Base-by-base conservation (phyloP, 2,329 filamentous ascomycete genomes). In the Neopestalotiopsis sp. region DNA sequence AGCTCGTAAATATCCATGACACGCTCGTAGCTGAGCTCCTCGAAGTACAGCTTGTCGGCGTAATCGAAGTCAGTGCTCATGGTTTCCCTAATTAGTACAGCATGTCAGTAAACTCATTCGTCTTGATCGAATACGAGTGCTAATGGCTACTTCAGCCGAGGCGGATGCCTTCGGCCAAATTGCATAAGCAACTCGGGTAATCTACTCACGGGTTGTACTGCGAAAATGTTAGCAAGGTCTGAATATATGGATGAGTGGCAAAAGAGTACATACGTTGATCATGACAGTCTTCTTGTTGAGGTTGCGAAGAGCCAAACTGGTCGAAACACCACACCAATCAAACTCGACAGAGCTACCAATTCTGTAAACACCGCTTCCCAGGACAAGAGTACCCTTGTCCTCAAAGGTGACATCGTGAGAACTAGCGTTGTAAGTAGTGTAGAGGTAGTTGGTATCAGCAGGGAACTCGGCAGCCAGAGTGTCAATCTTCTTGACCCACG, bases 1-100 rank as follows among this genome's bases (percentile, higher is more conserved):
- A 98, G 88, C 81, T 98, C 96, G 80, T 98, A 98, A 73, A 98
- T 98, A 81, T 99, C 96, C 94, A 98, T 97, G 10, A 98, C 95
- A 78, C 95, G 92, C 84, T 98, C 96, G 79, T 98, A 98, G 81
- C 92, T 96, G 67, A 98, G 84, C 82, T 99, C 96, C 76, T 98
- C 96, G 73, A 99, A 99, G 83, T 98, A 99, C 5, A 99, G 89
- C 76, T 91, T 94, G 76, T 98, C 95, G 9, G 94, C 94, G 10
- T 89, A 90, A 75, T 99, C 96, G 79, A 92, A 95, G 81, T 98
- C 96, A 0, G 95, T 98, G 67, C 79, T 85, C 69, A 89, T 90
- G 0, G 94, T 97, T 76, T 97, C 94, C 0, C 93, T 93, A 76
- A 96, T 95, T 76, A 90, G 92, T 82, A 0, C 12, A 5, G 24